Evolutionary conservation across 2,329 filamentous ascomycete species (phyloP).

Genomic region (Rhytidhysteron rufulum): DNA sequence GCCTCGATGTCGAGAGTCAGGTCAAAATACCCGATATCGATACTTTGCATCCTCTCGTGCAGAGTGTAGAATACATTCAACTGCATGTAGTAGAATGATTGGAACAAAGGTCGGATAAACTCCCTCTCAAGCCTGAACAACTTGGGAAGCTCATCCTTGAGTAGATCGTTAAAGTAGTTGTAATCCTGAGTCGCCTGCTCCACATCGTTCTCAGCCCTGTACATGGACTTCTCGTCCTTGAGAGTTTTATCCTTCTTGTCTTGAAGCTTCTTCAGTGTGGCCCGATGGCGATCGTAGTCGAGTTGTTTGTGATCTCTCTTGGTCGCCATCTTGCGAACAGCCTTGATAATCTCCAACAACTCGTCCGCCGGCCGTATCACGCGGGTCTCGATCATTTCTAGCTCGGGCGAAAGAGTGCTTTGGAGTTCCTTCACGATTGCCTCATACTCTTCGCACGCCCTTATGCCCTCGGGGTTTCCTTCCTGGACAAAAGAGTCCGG

Average conservation of each 20-base stretch:
- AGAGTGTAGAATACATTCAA: slow-evolving; percentile 98
- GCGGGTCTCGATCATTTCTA: slow-evolving; percentile 94
- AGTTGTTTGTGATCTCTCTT: slow-evolving; percentile 98
- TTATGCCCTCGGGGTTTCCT: slow-evolving; percentile 89
- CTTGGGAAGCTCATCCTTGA: slow-evolving; percentile 93
- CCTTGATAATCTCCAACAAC: slow-evolving; percentile 89
- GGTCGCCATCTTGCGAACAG: slow-evolving; percentile 78
- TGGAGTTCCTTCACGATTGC: slow-evolving; percentile 84
- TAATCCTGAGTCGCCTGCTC: slow-evolving; percentile 92
- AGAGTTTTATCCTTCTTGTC: slow-evolving; percentile 96
- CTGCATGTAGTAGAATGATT: slow-evolving; percentile 99
- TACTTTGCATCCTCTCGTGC: slow-evolving; percentile 95
- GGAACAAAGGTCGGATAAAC: slow-evolving; percentile 95
- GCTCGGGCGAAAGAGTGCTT: slow-evolving; percentile 80
- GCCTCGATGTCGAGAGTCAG: slow-evolving; percentile 86
- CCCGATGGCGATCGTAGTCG: slow-evolving; percentile 86
- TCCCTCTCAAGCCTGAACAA: slow-evolving; percentile 85
- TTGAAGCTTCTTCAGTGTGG: slow-evolving; percentile 84
- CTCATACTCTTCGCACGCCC: slow-evolving; percentile 95
- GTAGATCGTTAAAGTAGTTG: slow-evolving; percentile 95
- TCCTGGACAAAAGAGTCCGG: slow-evolving; percentile 77
- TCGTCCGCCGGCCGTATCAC: slow-evolving; percentile 92
- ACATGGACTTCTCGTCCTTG: slow-evolving; percentile 96
- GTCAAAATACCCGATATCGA: slow-evolving; percentile 98
- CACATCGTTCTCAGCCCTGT: slow-evolving; percentile 88